Conservation (phyloP, 208 protist genomes). For the Leishmania amazonensis region DNA sequence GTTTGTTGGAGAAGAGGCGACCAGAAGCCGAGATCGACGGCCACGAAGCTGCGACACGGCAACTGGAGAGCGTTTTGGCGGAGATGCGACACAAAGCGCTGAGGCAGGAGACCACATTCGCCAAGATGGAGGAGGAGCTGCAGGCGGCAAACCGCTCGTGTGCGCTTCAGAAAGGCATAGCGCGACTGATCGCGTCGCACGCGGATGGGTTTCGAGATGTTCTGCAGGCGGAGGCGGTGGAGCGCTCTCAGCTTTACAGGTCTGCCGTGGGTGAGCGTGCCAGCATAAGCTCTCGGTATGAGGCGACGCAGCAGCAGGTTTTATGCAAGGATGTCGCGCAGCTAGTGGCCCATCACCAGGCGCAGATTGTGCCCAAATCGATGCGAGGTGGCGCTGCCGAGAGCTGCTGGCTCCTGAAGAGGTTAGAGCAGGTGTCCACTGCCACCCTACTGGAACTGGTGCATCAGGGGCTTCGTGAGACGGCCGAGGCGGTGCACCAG, state of each 20-base stretch:
- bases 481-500: background rate
- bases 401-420: background rate
- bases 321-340: background rate
- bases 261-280: background rate
- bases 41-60: slow-evolving; percentile 10
- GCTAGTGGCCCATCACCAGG: background rate
- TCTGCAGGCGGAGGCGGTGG: slow-evolving; percentile 1
- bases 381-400: background rate
- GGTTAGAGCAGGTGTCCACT: background rate
- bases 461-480: background rate
- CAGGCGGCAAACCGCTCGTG: background rate
- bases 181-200: slow-evolving; percentile 1
- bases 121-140: background rate
- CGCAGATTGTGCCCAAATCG: background rate
- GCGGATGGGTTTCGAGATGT: background rate
- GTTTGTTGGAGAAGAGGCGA: slow-evolving; percentile 21
- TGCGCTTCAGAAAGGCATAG: background rate
- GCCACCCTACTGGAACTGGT: background rate
- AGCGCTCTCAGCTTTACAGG: background rate
- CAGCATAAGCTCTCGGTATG: background rate
- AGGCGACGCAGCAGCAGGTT: slow-evolving; percentile 3
- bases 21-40: background rate
- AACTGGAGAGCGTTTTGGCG: slow-evolving; percentile 1
- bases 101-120: background rate
- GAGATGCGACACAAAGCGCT: background rate